Percentiles rank a stretch among this genome's conserved stretches.
Evolutionary conservation across 805 yeast species (phyloP).

Genomic region (Teunomyces kruisii): DNA sequence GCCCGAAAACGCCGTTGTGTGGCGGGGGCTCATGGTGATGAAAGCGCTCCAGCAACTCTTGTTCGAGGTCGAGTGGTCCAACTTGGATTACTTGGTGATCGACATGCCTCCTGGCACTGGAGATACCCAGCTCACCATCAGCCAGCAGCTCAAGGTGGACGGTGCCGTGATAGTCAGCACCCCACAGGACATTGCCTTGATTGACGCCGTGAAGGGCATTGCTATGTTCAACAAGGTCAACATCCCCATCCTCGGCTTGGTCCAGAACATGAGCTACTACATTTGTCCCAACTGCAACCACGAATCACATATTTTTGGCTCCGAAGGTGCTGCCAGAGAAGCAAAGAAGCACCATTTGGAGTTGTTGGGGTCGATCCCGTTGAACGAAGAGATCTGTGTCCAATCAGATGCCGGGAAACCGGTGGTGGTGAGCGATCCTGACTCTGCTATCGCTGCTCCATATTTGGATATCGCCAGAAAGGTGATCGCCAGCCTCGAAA

Average conservation of each 20-base stretch:
- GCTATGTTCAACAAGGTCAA: constrained; percentile 72
- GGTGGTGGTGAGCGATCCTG: constrained; percentile 45
- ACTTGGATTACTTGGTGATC: constrained; percentile 64
- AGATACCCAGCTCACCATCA: constrained; percentile 79
- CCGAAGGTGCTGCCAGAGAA: constrained; percentile 55
- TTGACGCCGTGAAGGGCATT: constrained; percentile 79
- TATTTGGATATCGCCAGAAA: constrained; percentile 50
- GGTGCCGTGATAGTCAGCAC: constrained; percentile 85
- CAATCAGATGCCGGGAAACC: constrained; percentile 70
- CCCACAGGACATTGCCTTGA: constrained; percentile 80
- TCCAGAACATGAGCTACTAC: constrained; percentile 80
- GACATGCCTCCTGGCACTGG: constrained; percentile 96
- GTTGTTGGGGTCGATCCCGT: constrained; percentile 66
- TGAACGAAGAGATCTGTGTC: constrained; percentile 57
- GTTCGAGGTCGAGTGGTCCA: constrained; percentile 77
- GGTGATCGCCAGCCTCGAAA: constrained; percentile 19
- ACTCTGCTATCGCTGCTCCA: constrained; percentile 35
- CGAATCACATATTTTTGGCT: constrained; percentile 73
- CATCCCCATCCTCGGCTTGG: constrained; percentile 73
- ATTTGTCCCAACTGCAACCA: constrained; percentile 75
- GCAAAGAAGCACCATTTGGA: constrained; percentile 48
- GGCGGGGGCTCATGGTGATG: constrained; percentile 88
- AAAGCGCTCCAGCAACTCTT: constrained; percentile 83
- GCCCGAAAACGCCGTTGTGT: constrained; percentile 69
- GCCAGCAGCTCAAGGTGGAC: constrained; percentile 71